Base-by-base conservation (phyloP, 2,329 filamentous ascomycete genomes). In the Colletotrichum graminicola region DNA sequence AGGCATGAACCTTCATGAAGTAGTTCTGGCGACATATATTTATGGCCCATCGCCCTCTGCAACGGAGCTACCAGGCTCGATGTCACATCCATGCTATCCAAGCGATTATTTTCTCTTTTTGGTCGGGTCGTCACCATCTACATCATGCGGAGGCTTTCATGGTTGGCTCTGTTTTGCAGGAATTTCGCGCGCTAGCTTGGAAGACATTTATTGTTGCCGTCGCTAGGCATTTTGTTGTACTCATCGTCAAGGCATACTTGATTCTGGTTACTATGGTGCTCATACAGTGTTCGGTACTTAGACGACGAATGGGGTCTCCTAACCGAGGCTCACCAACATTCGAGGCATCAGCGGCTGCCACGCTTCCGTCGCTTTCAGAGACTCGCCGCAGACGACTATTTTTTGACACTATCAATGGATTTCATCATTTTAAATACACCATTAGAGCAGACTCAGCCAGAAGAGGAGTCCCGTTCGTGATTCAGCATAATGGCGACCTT, bases 391-490 rank as follows among this genome's bases (percentile, higher is more conserved):
- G 52, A 79, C 68, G 23, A 63, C 71, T 29, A n/a, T 21, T 49
- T 23, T 39, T 43, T 14, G 47, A 66, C 2, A 26, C 43, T 45
- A 18, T 23, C 11, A 64, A 63, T 11, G 32, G 56, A 34, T 73
- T 72, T 12, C 74, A 77, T 43, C 76, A 75, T 16, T 80, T 78
- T 77, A 75, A 76, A 29, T 80, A 80, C 62, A 75, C 74, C 1
- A 73, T 80, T 45, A 73, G 75, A 57, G 41, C 29, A 18, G 77
- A 79, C 60, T 75, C 72, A 1, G 69, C 72, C 4, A 68, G 72
- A 29, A 56, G 69, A 45, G 87, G 55, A 77, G 75, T 10, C 82
- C 82, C 45, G 84, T 91, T 72, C 74, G 87, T 89, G 41, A 80
- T 87, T 41, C 79, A 82, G 6, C 75, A 76, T 62, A 60, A 70